Percentiles rank a stretch among this genome's conserved stretches.
phyloP scores from a whole-genome alignment of 306 rosid genomes.

The Potentilla sterilis region DNA sequence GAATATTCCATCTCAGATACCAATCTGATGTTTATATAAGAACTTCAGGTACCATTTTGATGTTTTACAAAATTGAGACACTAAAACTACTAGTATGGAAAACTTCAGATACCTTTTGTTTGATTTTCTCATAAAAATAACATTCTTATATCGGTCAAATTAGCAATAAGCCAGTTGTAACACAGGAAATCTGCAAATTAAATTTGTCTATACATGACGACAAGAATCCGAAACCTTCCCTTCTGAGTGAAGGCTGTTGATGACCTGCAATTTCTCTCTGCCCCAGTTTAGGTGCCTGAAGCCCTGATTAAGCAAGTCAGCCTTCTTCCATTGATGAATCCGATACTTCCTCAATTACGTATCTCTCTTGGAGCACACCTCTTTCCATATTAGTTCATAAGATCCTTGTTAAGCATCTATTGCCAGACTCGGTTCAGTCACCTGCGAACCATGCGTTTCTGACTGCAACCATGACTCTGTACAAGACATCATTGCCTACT shows the following conservation, averaged over 20 bases:
- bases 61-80: no score
- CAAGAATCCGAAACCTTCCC: slow-evolving; percentile 1
- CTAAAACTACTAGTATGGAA: no score
- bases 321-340: slow-evolving; percentile 51
- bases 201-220: neutral
- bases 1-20: no score
- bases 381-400: slow-evolving; percentile 38
- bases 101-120: no score
- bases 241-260: slow-evolving; percentile 48
- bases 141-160: neutral
- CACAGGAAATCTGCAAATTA: neutral
- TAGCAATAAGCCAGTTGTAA: neutral
- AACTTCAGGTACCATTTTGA: no score
- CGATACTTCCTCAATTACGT: slow-evolving; percentile 33
- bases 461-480: slow-evolving; percentile 5
- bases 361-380: slow-evolving; percentile 30
- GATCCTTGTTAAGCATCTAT: slow-evolving; percentile 29
- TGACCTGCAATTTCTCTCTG: slow-evolving; percentile 44
- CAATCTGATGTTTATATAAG: no score
- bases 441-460: slow-evolving; percentile 32
- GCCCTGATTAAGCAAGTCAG: slow-evolving; percentile 47
- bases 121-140: no score
- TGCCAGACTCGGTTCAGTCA: slow-evolving; percentile 36
- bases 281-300: slow-evolving; percentile 42
- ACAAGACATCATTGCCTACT: neutral